These are phyloP conservation scores for Royoungia palumana DNA, from an alignment of 768 basidiomycete genomes.

Conservation along the genomic window DNA sequence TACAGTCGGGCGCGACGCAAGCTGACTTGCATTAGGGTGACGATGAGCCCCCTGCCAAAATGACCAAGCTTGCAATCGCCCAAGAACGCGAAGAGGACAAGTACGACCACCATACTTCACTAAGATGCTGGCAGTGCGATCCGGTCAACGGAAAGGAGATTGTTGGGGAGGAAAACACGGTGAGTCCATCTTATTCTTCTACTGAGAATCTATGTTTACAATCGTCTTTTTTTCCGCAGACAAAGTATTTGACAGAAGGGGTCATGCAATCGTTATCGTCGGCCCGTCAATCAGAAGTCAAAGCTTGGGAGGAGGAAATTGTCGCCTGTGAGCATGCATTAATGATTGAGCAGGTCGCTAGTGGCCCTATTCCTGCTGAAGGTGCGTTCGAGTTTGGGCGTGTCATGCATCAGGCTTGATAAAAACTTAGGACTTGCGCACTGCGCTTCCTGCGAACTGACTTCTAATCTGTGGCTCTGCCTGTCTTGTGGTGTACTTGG, in stretches of 20 bases:
- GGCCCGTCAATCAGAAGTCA: constrained; percentile 88
- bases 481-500: constrained; percentile 86
- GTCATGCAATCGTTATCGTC: constrained; percentile 84
- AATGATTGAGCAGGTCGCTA: constrained; percentile 45
- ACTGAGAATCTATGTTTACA: not conserved
- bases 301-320: constrained; percentile 98
- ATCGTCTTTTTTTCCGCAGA: constrained; percentile 29
- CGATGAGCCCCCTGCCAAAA: constrained; percentile 83
- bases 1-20: no score
- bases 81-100: constrained; percentile 89
- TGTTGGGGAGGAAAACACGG: constrained; percentile 35
- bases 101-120: constrained; percentile 60
- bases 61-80: constrained; percentile 82
- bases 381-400: constrained; percentile 9
- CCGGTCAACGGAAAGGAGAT: constrained; percentile 44
- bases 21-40: constrained; percentile 46
- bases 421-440: constrained; percentile 63
- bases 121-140: constrained; percentile 81
- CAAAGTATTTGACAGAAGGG: constrained; percentile 55
- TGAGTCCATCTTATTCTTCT: constrained; percentile 8
- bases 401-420: not conserved
- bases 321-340: constrained; percentile 78
- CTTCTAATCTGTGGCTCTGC: constrained; percentile 94
- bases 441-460: constrained; percentile 80
- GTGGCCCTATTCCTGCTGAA: constrained; percentile 25